Base-by-base conservation (phyloP, 2,329 filamentous ascomycete species). In the Phialemonium atrogriseum region DNA sequence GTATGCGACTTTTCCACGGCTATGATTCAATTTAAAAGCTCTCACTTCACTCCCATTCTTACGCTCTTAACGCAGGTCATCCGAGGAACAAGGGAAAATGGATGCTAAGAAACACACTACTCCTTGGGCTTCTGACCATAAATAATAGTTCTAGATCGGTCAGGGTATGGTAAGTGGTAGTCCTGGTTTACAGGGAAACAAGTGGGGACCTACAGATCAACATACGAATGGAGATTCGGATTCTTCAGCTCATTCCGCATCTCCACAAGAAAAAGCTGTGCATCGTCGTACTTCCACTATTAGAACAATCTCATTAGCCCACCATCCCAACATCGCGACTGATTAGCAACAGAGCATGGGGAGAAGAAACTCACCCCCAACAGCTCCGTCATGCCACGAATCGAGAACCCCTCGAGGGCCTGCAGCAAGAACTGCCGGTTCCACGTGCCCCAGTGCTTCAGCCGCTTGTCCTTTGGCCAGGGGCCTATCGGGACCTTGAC, bases 401-500 rank as follows among this genome's bases (percentile, higher is more conserved):
- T 48, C 4, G 64, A 62, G 37, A 71, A 69, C 6, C 65, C 66
- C 39, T 70, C 62, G 10, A 69, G 46, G 10, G 65, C 67, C 39
- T 70, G 64, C 2, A 66, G 50, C 26, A 71, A 47, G 24, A 69
- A 64, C 7, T 62, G 67, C 27, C 63, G 56, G 64, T 64, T 70
- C 45, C 69, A 68, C 11, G 66, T 43, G 1, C 69, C 69, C 13
- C 71, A 66, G 27, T 60, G 59, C 47, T 71, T 72, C 28, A 70
- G 48, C 4, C 59, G 54, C 34, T 62, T 60, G 37, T 72, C 69
- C 36, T 59, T 66, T 4, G 68, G 63, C 69, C 69, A 73, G 0
- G 62, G 61, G 1, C 70, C 71, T 21, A 73, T 63, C 2, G 71
- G 71, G 4, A 73, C 56, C 48, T 67, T 65, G 33, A 68, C 66